phyloP scores from a whole-genome alignment of 108 stramenopile genomes.

The Nannochloropsis gaditana region DNA sequence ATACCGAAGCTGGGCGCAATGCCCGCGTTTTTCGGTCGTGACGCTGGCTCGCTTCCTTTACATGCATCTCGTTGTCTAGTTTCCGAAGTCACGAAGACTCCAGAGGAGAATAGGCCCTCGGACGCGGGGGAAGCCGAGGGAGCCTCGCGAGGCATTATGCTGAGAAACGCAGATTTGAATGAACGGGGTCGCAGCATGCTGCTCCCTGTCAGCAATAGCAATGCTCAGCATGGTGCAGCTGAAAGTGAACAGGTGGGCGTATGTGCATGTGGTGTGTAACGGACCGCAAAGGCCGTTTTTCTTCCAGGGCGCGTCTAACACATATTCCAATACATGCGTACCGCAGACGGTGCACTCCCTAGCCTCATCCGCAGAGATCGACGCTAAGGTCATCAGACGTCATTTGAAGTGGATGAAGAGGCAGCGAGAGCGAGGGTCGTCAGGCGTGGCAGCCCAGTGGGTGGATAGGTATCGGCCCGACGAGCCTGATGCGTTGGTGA shows the following conservation, averaged over 20 bases:
- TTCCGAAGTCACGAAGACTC: no score
- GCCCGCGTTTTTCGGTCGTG: background rate
- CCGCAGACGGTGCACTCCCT: background rate
- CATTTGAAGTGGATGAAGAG: background rate
- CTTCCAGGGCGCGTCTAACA: no score
- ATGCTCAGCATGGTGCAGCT: no score
- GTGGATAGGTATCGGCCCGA: constrained; percentile 13
- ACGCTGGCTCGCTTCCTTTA: no score
- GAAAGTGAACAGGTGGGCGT: no score
- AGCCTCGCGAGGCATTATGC: constrained; percentile 14
- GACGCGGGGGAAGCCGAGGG: background rate
- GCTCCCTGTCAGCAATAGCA: no score
- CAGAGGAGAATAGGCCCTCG: background rate
- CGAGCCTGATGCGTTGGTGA: constrained; percentile 14
- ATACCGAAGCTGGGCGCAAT: background rate
- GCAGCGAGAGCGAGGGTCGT: background rate
- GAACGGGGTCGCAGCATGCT: no score
- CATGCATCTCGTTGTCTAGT: no score
- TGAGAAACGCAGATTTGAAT: background rate
- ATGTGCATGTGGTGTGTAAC: no score
- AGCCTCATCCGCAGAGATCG: background rate
- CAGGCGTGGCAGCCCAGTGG: constrained; percentile 14
- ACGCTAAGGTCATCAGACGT: background rate
- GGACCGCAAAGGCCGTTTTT: no score
- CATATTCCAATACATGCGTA: background rate